These are phyloP conservation scores for Domatiomyces catenatus DNA, from an alignment of 2,329 filamentous ascomycete genomes.

Conservation along the genomic window DNA sequence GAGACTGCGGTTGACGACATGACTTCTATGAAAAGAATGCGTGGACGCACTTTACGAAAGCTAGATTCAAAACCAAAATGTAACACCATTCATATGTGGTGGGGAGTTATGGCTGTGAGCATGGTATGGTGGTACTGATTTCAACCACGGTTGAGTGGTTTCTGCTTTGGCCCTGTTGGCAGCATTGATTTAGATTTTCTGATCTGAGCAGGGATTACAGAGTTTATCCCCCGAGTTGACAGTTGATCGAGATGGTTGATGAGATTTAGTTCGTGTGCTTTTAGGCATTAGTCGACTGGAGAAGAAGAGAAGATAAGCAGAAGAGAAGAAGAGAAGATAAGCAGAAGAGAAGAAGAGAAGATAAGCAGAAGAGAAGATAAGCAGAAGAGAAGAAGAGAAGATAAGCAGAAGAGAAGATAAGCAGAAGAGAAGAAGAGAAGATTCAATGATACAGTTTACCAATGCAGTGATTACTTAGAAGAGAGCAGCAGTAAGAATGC, in stretches of 20 bases:
- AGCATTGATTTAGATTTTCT: neutral
- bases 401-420: too few relatives aligned
- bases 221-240: neutral
- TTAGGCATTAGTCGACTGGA: neutral
- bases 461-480: neutral
- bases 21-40: neutral
- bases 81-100: neutral
- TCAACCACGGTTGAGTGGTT: neutral
- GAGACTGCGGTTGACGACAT: slow-evolving; percentile 13
- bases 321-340: too few relatives aligned
- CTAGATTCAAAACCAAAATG: neutral
- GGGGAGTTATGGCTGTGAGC: neutral
- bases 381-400: neutral
- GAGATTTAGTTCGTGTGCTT: neutral
- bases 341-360: too few relatives aligned
- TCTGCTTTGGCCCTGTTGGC: neutral
- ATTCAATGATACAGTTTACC: too few relatives aligned
- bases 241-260: neutral
- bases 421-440: too few relatives aligned
- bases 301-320: neutral
- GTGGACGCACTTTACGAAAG: neutral
- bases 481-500: slow-evolving; percentile 21
- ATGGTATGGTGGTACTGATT: neutral
- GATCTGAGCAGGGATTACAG: neutral
- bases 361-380: neutral